A percentile compares a stretch with the other conserved stretches of the same genome.
Conservation (phyloP, 2,329 filamentous ascomycete genomes). For the Cercospora beticola region DNA sequence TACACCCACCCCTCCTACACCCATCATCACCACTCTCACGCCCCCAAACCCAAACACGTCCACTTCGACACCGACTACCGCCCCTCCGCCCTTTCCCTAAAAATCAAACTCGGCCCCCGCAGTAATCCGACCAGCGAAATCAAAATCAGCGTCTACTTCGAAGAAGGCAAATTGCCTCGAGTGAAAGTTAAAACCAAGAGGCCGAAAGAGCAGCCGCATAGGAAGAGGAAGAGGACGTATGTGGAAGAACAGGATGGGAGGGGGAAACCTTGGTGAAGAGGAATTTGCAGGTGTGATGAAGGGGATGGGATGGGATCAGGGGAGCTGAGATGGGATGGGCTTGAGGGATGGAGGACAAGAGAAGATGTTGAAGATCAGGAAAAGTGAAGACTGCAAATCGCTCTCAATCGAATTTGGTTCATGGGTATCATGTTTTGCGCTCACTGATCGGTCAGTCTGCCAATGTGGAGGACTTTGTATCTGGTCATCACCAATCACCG, state of each 20-base stretch:
- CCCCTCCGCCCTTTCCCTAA: constrained; percentile 30
- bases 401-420: background rate
- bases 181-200: constrained; percentile 34
- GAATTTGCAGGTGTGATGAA: constrained; percentile 18
- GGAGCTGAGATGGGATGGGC: background rate
- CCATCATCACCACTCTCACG: background rate
- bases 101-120: constrained; percentile 32
- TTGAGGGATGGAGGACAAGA: background rate
- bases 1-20: background rate
- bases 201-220: constrained; percentile 20
- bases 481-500: constrained; percentile 29
- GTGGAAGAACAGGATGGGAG: constrained; percentile 60
- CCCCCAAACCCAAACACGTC: constrained; percentile 15
- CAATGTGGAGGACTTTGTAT: background rate
- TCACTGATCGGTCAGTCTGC: background rate
- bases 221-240: constrained; percentile 49
- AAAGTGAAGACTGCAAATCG: background rate
- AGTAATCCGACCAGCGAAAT: constrained; percentile 31
- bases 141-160: constrained; percentile 35
- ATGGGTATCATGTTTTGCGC: constrained; percentile 49
- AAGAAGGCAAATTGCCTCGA: constrained; percentile 30
- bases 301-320: constrained; percentile 8
- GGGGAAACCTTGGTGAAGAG: constrained; percentile 65
- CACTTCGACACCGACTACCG: constrained; percentile 32
- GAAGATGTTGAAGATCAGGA: background rate